Conservation (phyloP, 2,329 filamentous ascomycete species). For the Pleomassaria siparia region DNA sequence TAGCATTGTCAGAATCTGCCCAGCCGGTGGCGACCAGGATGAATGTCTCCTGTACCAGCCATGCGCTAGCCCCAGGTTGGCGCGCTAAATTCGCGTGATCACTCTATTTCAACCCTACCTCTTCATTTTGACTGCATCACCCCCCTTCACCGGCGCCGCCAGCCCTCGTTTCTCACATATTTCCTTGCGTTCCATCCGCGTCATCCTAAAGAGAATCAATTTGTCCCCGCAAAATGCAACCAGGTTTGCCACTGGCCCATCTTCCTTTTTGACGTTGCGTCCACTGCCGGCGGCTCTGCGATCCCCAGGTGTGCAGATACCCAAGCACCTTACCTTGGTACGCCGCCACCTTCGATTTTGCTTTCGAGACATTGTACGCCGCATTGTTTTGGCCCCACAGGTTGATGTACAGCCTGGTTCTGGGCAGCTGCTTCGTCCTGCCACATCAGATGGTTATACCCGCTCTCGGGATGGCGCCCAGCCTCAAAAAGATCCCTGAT, state of each 20-base stretch:
- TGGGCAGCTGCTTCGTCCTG: slow-evolving; percentile 1
- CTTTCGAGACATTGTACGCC: slow-evolving; percentile 8
- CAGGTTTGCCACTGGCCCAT: slow-evolving; percentile 10
- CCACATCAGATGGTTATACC: slow-evolving; percentile 8
- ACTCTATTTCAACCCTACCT: slow-evolving; percentile 36
- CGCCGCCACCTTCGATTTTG: slow-evolving; percentile 6
- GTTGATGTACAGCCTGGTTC: not conserved
- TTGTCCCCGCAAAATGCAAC: slow-evolving; percentile 21
- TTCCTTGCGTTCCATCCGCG: too few relatives aligned
- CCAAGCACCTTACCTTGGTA: not conserved
- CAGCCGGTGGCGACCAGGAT: slow-evolving; percentile 6
- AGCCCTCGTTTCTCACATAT: slow-evolving; percentile 11
- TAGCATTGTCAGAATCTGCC: slow-evolving; percentile 20
- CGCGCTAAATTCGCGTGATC: slow-evolving; percentile 28
- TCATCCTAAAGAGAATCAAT: slow-evolving; percentile 16
- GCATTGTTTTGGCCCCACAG: not conserved
- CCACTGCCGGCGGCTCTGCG: slow-evolving; percentile 23
- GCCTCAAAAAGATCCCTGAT: slow-evolving; percentile 8
- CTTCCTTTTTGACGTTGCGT: slow-evolving; percentile 13
- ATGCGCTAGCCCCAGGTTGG: slow-evolving; percentile 19
- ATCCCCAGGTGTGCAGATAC: slow-evolving; percentile 5
- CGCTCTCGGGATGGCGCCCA: slow-evolving; percentile 13
- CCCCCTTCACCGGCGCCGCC: slow-evolving; percentile 15
- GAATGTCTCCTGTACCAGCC: slow-evolving; percentile 14
- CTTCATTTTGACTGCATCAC: slow-evolving; percentile 24